phyloP scores from a whole-genome alignment of 495 filamentous ascomycete species.

The Penicillium goetzii region DNA sequence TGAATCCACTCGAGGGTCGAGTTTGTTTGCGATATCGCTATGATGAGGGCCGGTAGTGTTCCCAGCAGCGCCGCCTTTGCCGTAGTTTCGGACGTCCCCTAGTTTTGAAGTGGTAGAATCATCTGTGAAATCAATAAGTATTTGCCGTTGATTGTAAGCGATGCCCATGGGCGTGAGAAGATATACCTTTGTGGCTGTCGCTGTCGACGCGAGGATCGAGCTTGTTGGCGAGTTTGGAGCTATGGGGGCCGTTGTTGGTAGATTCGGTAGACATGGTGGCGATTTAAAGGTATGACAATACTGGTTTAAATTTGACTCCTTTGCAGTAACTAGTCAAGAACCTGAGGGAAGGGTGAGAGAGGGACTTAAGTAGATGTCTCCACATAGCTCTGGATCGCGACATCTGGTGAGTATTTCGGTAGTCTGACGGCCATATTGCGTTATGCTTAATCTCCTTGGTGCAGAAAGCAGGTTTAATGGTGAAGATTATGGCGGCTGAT shows the following conservation, averaged over 20 bases:
- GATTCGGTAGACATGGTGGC: not conserved
- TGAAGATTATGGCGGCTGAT: not conserved
- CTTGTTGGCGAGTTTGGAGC: not conserved
- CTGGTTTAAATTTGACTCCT: no score
- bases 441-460: not conserved
- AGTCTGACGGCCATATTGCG: constrained; percentile 2
- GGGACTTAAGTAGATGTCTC: not conserved
- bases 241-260: not conserved
- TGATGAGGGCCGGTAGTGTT: not conserved
- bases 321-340: not conserved
- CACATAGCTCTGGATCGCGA: not conserved
- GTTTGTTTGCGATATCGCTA: not conserved
- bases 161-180: not conserved
- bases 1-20: not conserved
- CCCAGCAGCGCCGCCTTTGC: not conserved
- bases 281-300: not conserved
- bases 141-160: not conserved
- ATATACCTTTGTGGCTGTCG: not conserved
- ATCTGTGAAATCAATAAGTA: not conserved
- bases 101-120: not conserved
- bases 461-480: not conserved
- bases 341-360: not conserved
- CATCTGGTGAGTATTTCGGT: no score
- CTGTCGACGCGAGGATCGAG: not conserved
- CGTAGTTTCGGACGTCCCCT: not conserved